Percentiles rank a stretch among this genome's conserved stretches.
Conservation (phyloP, 2,329 filamentous ascomycete species). For the Fusarium cyanostomum region DNA sequence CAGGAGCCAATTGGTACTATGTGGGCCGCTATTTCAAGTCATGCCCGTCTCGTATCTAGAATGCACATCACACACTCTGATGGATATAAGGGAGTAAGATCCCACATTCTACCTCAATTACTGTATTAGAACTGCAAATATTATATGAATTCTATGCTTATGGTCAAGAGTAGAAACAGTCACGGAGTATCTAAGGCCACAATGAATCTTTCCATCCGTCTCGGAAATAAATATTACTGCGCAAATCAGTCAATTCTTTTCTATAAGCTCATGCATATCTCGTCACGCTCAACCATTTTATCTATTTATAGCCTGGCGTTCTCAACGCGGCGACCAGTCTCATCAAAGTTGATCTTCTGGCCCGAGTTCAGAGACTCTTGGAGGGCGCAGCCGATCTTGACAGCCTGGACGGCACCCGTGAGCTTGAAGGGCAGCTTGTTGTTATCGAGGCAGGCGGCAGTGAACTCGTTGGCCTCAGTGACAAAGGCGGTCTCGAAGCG, state of each 20-base stretch:
- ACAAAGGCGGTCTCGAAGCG: constrained; percentile 72
- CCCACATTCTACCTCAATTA: no score
- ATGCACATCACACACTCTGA: no score
- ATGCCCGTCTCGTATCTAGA: no score
- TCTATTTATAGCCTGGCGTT: constrained; percentile 33
- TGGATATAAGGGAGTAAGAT: no score
- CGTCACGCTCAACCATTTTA: background rate
- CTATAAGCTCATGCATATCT: constrained; percentile 7
- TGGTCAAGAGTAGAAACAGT: no score
- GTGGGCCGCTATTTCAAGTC: no score
- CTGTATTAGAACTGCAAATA: no score
- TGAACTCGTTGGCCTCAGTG: constrained; percentile 71
- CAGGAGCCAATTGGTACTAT: no score
- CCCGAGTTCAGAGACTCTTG: constrained; percentile 66
- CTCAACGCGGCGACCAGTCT: constrained; percentile 42
- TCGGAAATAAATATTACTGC: no score
- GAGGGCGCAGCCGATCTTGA: constrained; percentile 69
- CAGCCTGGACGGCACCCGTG: constrained; percentile 65
- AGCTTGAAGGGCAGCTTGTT: constrained; percentile 66
- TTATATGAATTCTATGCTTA: no score
- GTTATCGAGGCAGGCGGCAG: constrained; percentile 65
- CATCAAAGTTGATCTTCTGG: constrained; percentile 68
- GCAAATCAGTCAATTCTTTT: background rate
- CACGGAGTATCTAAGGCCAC: no score
- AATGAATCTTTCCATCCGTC: no score